Conservation (phyloP, 352 stramenopile species). For the Globisporangium yorkense region DNA sequence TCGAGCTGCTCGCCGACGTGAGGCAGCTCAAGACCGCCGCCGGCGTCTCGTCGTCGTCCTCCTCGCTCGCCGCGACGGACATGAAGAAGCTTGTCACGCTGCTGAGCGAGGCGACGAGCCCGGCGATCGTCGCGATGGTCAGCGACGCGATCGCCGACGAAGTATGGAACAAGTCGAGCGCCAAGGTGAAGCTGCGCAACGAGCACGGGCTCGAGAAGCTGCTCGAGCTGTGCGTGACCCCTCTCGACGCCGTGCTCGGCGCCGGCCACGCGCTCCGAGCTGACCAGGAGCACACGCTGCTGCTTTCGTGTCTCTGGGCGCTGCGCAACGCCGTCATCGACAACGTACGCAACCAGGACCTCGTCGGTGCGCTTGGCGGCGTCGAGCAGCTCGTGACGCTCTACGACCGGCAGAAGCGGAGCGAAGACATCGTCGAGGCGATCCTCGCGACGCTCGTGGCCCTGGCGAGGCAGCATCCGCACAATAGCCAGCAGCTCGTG, state of each 20-base stretch:
- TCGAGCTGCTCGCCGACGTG: slow-evolving; percentile 76
- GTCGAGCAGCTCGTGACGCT: slow-evolving; percentile 40
- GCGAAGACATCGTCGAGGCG: slow-evolving; percentile 55
- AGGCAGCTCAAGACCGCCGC: slow-evolving; percentile 33
- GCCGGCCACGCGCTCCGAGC: slow-evolving; percentile 6
- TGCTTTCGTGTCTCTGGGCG: slow-evolving; percentile 64
- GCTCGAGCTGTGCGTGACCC: slow-evolving; percentile 35
- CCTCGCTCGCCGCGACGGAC: slow-evolving; percentile 32
- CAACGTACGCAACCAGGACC: slow-evolving; percentile 58
- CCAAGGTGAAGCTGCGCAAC: slow-evolving; percentile 56
- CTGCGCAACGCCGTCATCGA: slow-evolving; percentile 49
- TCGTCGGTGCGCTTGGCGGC: slow-evolving; percentile 44
- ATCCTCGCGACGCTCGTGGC: slow-evolving; percentile 48
- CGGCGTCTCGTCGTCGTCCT: slow-evolving; percentile 20
- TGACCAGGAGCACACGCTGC: slow-evolving; percentile 19
- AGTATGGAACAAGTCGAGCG: slow-evolving; percentile 56
- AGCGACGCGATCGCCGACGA: slow-evolving; percentile 77
- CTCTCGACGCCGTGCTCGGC: slow-evolving; percentile 10
- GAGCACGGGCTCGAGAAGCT: slow-evolving; percentile 62
- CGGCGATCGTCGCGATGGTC: slow-evolving; percentile 57
- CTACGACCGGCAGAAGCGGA: slow-evolving; percentile 32
- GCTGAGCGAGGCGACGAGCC: slow-evolving; percentile 40
- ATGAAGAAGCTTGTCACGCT: slow-evolving; percentile 70
- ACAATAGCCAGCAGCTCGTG: slow-evolving; percentile 66
- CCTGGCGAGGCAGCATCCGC: slow-evolving; percentile 43